These are phyloP conservation scores for Pichia membranifaciens DNA, from an alignment of 805 yeast species.

Conservation along the genomic window DNA sequence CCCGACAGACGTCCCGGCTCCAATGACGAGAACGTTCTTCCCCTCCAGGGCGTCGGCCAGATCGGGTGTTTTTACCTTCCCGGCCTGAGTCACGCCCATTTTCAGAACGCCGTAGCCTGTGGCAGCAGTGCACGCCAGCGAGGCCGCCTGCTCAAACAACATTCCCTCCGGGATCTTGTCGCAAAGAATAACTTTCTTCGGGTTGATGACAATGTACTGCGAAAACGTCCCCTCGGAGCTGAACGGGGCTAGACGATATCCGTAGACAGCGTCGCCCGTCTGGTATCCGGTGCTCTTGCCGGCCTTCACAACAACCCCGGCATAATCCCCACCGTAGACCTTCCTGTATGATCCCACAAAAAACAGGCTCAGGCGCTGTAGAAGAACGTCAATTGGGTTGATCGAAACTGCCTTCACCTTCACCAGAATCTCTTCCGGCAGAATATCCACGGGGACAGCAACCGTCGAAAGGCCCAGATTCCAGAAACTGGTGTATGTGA, in stretches of 20 bases:
- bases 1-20: conserved; percentile 74
- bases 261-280: conserved; percentile 21
- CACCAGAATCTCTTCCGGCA: conserved; percentile 17
- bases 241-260: conserved; percentile 9
- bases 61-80: neutral
- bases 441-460: conserved; percentile 6
- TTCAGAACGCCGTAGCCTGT: conserved; percentile 44
- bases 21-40: conserved; percentile 53
- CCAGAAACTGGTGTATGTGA: conserved; percentile 15
- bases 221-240: conserved; percentile 36
- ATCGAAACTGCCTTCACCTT: conserved; percentile 17
- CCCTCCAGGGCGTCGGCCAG: conserved; percentile 21
- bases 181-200: conserved; percentile 14
- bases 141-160: conserved; percentile 52
- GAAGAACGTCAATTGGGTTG: conserved; percentile 21
- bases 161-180: conserved; percentile 44
- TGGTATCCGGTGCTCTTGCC: conserved; percentile 16
- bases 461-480: conserved; percentile 8
- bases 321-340: conserved; percentile 22
- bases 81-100: neutral
- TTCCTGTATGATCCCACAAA: conserved; percentile 13
- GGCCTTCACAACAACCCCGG: conserved; percentile 21
- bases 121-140: conserved; percentile 57
- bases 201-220: conserved; percentile 40
- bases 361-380: conserved; percentile 8